Conservation (phyloP, 2,329 filamentous ascomycete genomes). For the Magnaporthiopsis rhizophila region DNA sequence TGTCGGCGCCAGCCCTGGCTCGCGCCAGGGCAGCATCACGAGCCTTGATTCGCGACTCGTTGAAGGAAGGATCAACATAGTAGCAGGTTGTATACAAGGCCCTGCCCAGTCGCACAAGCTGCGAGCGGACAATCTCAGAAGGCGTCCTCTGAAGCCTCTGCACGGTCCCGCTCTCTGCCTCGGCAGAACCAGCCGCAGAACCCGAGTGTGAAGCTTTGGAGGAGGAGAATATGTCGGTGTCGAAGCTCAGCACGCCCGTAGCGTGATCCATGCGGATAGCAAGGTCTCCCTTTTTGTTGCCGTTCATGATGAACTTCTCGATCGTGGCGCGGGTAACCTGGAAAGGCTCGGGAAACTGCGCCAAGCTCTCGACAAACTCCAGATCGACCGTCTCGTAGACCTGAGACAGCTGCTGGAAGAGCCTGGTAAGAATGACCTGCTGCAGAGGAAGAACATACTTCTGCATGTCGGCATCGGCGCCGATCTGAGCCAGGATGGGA, state of each 20-base stretch:
- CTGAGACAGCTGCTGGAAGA: slow-evolving; percentile 98
- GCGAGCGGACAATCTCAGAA: slow-evolving; percentile 92
- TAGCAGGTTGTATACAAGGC: slow-evolving; percentile 88
- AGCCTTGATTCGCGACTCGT: slow-evolving; percentile 69
- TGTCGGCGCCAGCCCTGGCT: slow-evolving; percentile 78
- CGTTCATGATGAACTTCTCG: slow-evolving; percentile 99
- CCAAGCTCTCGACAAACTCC: slow-evolving; percentile 84
- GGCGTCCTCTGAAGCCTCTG: slow-evolving; percentile 97
- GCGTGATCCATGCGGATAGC: slow-evolving; percentile 95
- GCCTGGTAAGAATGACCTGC: slow-evolving; percentile 94
- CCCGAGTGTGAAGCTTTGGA: slow-evolving; percentile 85
- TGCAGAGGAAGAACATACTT: slow-evolving; percentile 93
- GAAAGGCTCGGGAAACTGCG: slow-evolving; percentile 93
- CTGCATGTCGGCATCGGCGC: slow-evolving; percentile 89
- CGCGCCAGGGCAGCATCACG: slow-evolving; percentile 74
- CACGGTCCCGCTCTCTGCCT: slow-evolving; percentile 74
- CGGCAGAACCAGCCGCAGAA: slow-evolving; percentile 77
- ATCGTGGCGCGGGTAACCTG: slow-evolving; percentile 85
- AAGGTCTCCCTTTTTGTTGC: slow-evolving; percentile 98
- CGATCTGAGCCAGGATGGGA: slow-evolving; percentile 89
- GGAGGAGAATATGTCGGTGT: slow-evolving; percentile 96
- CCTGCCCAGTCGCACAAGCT: slow-evolving; percentile 85
- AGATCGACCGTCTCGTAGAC: slow-evolving; percentile 98
- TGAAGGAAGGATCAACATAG: slow-evolving; percentile 89
- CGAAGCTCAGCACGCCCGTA: slow-evolving; percentile 90